A percentile compares a stretch with the other conserved stretches of the same genome.
Evolutionary conservation across 2,329 filamentous ascomycete species (phyloP).

Genomic region (Cercospora zeae-maydis): DNA sequence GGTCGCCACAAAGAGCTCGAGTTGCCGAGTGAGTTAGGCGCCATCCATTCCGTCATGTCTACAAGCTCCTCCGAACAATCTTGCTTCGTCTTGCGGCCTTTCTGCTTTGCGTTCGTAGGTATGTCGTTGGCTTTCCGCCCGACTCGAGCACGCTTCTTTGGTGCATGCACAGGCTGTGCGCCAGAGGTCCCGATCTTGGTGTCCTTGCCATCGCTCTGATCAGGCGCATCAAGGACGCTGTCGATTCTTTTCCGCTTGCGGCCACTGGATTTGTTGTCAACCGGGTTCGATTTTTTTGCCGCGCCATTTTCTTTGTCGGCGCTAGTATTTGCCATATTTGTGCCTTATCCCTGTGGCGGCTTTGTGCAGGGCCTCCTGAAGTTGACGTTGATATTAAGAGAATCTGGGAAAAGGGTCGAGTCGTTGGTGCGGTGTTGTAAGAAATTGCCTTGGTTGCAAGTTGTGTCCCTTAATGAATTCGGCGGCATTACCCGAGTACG

Average conservation of each 20-base stretch:
- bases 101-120: not conserved
- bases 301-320: not conserved
- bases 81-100: not conserved
- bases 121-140: not conserved
- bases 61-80: not conserved
- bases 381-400: not conserved
- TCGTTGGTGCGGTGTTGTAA: not conserved
- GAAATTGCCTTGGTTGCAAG: not conserved
- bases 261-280: not conserved
- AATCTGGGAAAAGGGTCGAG: not conserved
- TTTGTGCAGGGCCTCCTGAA: not conserved
- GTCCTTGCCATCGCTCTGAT: not conserved
- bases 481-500: not conserved
- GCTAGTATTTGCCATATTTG: not conserved
- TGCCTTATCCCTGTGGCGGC: not conserved
- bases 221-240: not conserved
- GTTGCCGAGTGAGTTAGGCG: not conserved
- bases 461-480: not conserved
- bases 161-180: not conserved
- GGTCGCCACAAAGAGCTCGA: not conserved
- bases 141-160: not conserved
- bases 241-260: not conserved
- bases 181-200: not conserved
- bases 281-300: not conserved
- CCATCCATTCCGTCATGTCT: not conserved